Conservation (phyloP, 148 eudicot genomes). For the Silene latifolia region DNA sequence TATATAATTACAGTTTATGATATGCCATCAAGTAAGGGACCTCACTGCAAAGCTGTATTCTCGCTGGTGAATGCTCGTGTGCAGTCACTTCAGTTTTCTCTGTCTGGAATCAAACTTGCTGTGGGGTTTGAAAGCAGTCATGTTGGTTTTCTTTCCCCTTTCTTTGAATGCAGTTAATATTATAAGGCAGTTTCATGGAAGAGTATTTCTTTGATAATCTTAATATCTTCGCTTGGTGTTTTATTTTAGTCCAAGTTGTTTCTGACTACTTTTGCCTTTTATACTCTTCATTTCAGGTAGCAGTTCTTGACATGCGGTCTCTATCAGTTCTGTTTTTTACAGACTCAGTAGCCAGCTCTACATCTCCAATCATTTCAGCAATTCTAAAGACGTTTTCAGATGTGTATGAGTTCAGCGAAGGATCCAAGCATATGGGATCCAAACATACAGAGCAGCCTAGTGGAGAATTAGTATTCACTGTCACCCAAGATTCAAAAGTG, state of each 20-base stretch:
- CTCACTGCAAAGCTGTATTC: constrained; percentile 51
- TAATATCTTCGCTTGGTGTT: background rate
- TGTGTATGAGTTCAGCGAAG: constrained; percentile 27
- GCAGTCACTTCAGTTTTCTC: constrained; percentile 47
- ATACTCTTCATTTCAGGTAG: constrained; percentile 42
- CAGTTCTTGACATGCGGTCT: constrained; percentile 57
- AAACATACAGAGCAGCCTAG: constrained; percentile 30
- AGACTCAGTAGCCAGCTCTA: constrained; percentile 34
- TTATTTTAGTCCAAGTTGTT: background rate
- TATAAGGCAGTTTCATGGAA: background rate
- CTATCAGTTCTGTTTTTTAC: constrained; percentile 47
- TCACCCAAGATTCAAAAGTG: constrained; percentile 59
- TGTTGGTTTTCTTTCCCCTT: constrained; percentile 41
- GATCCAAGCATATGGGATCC: constrained; percentile 34
- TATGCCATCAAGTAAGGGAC: constrained; percentile 43
- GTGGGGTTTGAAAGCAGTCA: constrained; percentile 60
- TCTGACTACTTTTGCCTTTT: background rate
- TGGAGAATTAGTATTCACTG: constrained; percentile 44
- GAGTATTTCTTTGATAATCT: constrained; percentile 1
- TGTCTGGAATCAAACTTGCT: constrained; percentile 61
- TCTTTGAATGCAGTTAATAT: background rate
- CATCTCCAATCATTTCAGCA: constrained; percentile 42
- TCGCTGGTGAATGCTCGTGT: constrained; percentile 46
- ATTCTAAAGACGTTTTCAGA: constrained; percentile 26
- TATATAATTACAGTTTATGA: constrained; percentile 36